phyloP scores from a whole-genome alignment of 169 alveolate species.

The Eimeria falciformis region DNA sequence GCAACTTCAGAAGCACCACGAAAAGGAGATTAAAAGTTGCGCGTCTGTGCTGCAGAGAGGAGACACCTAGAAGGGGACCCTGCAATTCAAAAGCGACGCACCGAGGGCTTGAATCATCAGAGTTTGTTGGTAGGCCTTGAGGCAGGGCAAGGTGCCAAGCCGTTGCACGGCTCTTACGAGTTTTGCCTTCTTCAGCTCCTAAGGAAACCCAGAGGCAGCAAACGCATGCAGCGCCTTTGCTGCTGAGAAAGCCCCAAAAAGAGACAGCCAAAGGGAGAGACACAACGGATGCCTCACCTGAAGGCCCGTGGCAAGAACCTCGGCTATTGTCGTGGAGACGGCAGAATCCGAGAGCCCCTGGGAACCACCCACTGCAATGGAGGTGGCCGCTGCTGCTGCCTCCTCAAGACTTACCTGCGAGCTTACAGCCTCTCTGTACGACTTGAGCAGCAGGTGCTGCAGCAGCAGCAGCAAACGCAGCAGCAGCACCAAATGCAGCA shows the following conservation, averaged over 20 bases:
- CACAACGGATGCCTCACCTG: not conserved
- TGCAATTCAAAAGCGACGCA: not conserved
- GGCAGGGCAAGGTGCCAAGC: constrained; percentile 63
- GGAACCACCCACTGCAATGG: not conserved
- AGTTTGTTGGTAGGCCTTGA: constrained; percentile 72
- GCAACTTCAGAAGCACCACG: not conserved
- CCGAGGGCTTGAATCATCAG: constrained; percentile 65
- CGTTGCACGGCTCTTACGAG: constrained; percentile 48
- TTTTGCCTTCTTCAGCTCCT: constrained; percentile 63
- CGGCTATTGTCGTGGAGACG: constrained; percentile 55
- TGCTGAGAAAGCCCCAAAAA: not conserved
- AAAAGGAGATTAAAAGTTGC: not conserved
- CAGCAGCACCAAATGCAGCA: not conserved
- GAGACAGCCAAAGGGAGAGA: not conserved
- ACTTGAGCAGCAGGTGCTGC: constrained; percentile 66
- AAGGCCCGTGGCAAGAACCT: constrained; percentile 71
- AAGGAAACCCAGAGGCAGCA: not conserved
- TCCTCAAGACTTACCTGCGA: constrained; percentile 30
- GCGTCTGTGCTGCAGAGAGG: not conserved
- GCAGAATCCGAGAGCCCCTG: constrained; percentile 37
- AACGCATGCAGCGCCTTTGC: too few relatives aligned
- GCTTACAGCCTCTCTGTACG: constrained; percentile 55
- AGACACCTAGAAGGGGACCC: not conserved
- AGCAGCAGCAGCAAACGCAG: not conserved
- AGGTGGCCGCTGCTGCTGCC: not conserved